These are phyloP conservation scores for Pleurotus djamor DNA, from an alignment of 768 basidiomycete species.

Conservation along the genomic window DNA sequence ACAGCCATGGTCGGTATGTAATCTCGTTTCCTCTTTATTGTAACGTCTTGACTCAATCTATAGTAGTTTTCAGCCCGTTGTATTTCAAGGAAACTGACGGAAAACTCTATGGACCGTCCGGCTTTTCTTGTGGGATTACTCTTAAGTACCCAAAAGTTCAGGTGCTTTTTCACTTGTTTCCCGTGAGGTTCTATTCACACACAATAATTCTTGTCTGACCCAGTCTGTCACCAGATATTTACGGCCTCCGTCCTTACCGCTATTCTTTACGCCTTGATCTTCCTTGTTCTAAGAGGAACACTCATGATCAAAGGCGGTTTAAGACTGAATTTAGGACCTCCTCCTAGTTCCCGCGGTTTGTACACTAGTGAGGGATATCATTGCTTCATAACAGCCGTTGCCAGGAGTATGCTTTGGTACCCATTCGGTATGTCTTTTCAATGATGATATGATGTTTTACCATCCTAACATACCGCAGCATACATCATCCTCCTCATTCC, in stretches of 20 bases:
- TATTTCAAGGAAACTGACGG: conserved; percentile 20
- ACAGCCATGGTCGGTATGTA: conserved; percentile 48
- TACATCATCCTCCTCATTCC: conserved; percentile 62
- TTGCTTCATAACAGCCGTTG: conserved; percentile 58
- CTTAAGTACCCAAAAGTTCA: conserved; percentile 34
- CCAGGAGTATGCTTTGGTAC: conserved; percentile 71
- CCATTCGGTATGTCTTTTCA: conserved; percentile 13
- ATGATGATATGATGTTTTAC: conserved; percentile 47
- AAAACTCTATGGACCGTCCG: conserved; percentile 51
- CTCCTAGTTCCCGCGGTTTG: conserved; percentile 39
- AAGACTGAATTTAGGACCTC: conserved; percentile 45
- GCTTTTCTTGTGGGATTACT: conserved; percentile 52
- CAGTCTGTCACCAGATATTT: conserved; percentile 42
- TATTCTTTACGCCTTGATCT: conserved; percentile 57
- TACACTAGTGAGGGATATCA: conserved; percentile 47
- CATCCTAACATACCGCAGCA: conserved; percentile 31
- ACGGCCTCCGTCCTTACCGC: conserved; percentile 53
- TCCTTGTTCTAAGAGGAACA: conserved; percentile 59
- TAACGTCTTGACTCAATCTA: neutral
- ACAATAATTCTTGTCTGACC: neutral
- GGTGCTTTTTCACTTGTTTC: conserved; percentile 58
- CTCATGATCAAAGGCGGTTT: conserved; percentile 49
- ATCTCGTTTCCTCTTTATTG: neutral
- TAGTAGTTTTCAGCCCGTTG: conserved; percentile 34
- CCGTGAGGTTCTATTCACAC: conserved; percentile 36